Evolutionary conservation across 139 green algal species (phyloP).

Genomic region (Spirogloea muscicola): DNA sequence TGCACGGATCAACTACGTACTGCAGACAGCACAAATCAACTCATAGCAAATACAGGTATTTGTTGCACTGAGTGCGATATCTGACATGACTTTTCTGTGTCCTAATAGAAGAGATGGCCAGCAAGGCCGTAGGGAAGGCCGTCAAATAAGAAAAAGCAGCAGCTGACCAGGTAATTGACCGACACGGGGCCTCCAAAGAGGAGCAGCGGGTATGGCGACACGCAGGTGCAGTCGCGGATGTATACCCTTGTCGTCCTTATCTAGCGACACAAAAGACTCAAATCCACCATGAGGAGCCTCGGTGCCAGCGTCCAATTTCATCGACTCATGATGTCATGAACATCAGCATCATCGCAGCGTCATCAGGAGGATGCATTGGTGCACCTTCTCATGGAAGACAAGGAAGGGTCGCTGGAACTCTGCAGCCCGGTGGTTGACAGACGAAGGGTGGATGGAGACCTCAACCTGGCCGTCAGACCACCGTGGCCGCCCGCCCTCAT

Average conservation of each 20-base stretch:
- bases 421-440: constrained; percentile 5
- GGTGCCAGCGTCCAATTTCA: no score
- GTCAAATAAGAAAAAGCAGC: constrained; percentile 3
- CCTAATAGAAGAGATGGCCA: no score
- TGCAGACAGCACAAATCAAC: no score
- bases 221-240: constrained; percentile 76
- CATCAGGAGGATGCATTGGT: no score
- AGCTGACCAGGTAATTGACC: constrained; percentile 59
- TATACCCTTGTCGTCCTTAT: constrained; percentile 70
- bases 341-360: constrained; percentile 71
- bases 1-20: no score
- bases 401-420: constrained; percentile 19
- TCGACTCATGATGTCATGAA: no score
- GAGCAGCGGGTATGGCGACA: constrained; percentile 72
- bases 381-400: constrained; percentile 60
- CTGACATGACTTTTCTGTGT: no score
- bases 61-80: no score
- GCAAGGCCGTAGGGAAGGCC: no score
- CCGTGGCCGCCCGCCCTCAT: background rate
- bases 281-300: no score
- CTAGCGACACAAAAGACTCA: no score
- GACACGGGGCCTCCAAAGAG: constrained; percentile 75
- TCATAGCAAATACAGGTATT: no score
- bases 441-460: constrained; percentile 27
- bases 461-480: background rate